These are phyloP conservation scores for Powellomyces hirtus DNA, from an alignment of 192 early-diverging fungal species.

Conservation along the genomic window DNA sequence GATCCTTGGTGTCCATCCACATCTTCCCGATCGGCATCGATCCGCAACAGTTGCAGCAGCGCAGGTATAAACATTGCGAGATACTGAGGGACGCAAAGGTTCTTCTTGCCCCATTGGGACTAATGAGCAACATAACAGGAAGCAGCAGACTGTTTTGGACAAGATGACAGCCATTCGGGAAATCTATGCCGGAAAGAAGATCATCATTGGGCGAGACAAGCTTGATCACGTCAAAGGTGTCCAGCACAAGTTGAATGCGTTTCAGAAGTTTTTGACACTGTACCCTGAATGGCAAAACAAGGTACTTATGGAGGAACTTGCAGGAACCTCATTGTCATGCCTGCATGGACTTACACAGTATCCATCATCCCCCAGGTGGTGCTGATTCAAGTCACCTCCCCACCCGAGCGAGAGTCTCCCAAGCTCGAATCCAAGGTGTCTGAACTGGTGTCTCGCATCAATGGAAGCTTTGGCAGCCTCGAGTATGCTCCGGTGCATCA, in stretches of 20 bases:
- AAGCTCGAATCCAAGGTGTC: slow-evolving; percentile 78
- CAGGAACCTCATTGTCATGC: too few relatives aligned
- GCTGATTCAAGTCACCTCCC: slow-evolving; percentile 93
- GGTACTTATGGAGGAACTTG: too few relatives aligned
- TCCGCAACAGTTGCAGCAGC: slow-evolving; percentile 60
- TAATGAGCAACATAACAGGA: slow-evolving; percentile 37
- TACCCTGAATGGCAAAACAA: slow-evolving; percentile 93
- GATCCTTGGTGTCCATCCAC: slow-evolving; percentile 73
- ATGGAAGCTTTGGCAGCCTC: slow-evolving; percentile 90
- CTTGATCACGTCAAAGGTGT: slow-evolving; percentile 93
- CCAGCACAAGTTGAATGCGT: slow-evolving; percentile 90
- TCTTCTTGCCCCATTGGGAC: too few relatives aligned
- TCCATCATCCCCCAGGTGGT: slow-evolving; percentile 57
- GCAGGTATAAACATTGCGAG: slow-evolving; percentile 19
- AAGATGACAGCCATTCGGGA: slow-evolving; percentile 80
- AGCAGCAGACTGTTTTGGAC: slow-evolving; percentile 60
- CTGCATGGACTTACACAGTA: too few relatives aligned
- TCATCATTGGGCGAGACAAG: slow-evolving; percentile 96
- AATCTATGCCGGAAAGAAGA: slow-evolving; percentile 83
- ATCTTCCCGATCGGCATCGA: slow-evolving; percentile 99
- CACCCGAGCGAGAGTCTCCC: slow-evolving; percentile 59
- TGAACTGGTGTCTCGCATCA: slow-evolving; percentile 90
- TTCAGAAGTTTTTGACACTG: slow-evolving; percentile 84
- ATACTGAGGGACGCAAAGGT: neutral
- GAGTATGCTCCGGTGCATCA: slow-evolving; percentile 94